These are phyloP conservation scores for Beauveria pseudobassiana DNA, from an alignment of 2,329 filamentous ascomycete genomes.

Conservation along the genomic window DNA sequence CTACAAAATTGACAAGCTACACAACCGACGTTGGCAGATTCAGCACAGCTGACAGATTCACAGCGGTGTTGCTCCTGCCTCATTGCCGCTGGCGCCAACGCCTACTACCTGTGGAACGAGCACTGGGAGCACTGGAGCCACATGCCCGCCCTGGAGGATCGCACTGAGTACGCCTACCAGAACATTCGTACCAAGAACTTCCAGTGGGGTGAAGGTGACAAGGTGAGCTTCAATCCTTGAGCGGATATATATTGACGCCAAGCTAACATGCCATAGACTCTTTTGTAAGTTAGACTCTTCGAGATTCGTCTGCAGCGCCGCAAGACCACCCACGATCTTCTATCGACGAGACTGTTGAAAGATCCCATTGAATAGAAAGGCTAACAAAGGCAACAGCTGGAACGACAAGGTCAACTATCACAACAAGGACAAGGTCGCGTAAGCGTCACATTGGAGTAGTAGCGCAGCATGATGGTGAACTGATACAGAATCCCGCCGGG, in stretches of 20 bases:
- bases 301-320: neutral
- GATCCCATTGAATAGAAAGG: neutral
- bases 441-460: conserved; percentile 21
- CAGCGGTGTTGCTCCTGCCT: conserved; percentile 68
- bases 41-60: conserved; percentile 18
- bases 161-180: conserved; percentile 90
- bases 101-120: conserved; percentile 85
- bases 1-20: neutral
- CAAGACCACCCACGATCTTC: neutral
- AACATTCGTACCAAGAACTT: conserved; percentile 97
- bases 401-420: conserved; percentile 94
- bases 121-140: conserved; percentile 96
- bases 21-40: neutral
- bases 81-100: conserved; percentile 67
- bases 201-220: conserved; percentile 91
- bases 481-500: conserved; percentile 22
- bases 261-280: conserved; percentile 40
- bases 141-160: conserved; percentile 80
- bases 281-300: conserved; percentile 48
- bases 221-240: conserved; percentile 46
- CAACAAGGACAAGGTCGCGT: conserved; percentile 71
- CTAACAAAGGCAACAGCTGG: conserved; percentile 59
- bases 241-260: neutral
- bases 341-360: neutral
- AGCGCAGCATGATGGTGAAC: conserved; percentile 17